Evolutionary conservation across 164 flowering plant genomes (phyloP), one percentile per base, ranked within the genome.

Genomic region (Malania oleifera): DNA sequence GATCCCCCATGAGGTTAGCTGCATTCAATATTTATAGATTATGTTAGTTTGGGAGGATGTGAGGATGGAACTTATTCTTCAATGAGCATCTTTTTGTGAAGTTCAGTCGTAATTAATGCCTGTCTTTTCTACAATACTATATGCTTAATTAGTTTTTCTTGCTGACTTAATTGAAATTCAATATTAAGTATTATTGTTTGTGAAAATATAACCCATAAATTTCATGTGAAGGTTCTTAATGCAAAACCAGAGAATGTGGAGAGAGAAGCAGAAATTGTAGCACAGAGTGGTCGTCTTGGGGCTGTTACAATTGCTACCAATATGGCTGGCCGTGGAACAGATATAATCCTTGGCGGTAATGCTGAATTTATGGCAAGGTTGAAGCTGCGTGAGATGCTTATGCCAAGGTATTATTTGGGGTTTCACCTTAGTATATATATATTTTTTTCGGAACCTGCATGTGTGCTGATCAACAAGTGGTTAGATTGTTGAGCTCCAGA

Each of bases 301-400:
- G 96, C 97, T 48, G 97, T 95, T 60, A 95, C 99, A 55, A 91
- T 95, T 63, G 96, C 99, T 45, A 95, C 99, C 26, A 95, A 95
- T 70, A 95, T 91, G 99, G 99, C 99, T 40, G 99, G 99, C 46
- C 97, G 99, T 71, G 99, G 99, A 44, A 91, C 99, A 45, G 99
- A 95, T 71, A 95, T 95, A 50, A 95, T 95, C 57, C 95, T 95
- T 43, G 99, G 99, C 58, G 99, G 99, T 14, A 95, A 95, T 85
- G 89, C 97, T 46, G 97, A 95, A 72, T 93, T 87, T 74, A 90
- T 93, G 91, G 96, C 96, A 52, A 81, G 96, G 55, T 64, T 93
- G 72, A 93, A 93, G 80, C 71, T 93, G 20, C 89, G 99, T 29
- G 99, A 93, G 80, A 82, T 93, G 62, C 89, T 93, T 58, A 90